Evolutionary conservation across 306 rosid species (phyloP).

Genomic region (Astragalus membranaceus): DNA sequence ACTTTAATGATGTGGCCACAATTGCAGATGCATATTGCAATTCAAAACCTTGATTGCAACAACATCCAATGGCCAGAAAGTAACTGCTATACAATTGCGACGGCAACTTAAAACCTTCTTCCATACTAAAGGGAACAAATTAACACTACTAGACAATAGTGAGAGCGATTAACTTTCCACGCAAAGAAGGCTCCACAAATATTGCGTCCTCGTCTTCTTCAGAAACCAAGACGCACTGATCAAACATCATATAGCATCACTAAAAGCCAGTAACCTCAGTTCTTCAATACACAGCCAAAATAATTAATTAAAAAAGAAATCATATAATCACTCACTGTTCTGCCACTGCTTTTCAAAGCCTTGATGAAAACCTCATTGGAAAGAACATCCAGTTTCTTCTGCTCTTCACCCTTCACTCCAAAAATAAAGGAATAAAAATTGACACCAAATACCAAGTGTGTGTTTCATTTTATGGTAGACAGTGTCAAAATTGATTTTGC

Average conservation of each 20-base stretch:
- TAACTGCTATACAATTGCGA: neutral
- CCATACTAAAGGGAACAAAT: neutral
- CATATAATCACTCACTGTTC: constrained; percentile 59
- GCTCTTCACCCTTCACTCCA: constrained; percentile 84
- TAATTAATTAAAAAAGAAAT: neutral
- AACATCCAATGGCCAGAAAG: neutral
- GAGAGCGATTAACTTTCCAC: constrained; percentile 37
- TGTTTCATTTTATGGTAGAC: neutral
- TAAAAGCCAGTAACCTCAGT: neutral
- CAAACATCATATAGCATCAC: constrained; percentile 22
- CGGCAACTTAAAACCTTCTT: constrained; percentile 2
- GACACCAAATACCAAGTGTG: neutral
- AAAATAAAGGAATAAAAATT: neutral
- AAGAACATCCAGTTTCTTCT: constrained; percentile 94
- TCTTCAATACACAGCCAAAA: neutral
- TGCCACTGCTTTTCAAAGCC: constrained; percentile 90
- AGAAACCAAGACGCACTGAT: constrained; percentile 83
- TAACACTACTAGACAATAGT: neutral
- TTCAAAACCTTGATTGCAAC: neutral
- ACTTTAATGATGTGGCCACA: neutral
- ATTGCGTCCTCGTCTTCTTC: constrained; percentile 95
- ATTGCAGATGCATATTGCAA: neutral
- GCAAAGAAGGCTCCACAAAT: constrained; percentile 59
- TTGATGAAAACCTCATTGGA: constrained; percentile 90
- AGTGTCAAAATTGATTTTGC: neutral